phyloP scores from a whole-genome alignment of 2,329 filamentous ascomycete genomes.

The Bipolaris victoriae region DNA sequence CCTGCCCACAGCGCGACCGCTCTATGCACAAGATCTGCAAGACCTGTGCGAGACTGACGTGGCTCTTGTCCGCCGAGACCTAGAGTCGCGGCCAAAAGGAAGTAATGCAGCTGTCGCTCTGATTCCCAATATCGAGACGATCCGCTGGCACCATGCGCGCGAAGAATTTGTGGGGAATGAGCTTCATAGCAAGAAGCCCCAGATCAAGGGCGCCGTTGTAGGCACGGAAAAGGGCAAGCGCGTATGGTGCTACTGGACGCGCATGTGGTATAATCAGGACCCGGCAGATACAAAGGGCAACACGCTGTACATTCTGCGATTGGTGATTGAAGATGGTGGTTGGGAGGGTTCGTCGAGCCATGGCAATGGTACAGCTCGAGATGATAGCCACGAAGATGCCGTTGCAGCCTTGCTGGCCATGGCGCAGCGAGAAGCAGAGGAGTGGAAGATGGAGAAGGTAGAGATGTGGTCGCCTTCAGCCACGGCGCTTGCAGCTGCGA shows the following conservation, averaged over 20 bases:
- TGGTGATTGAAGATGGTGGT: constrained; percentile 67
- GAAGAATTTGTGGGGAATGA: constrained; percentile 77
- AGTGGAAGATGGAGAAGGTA: constrained; percentile 73
- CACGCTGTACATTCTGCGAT: constrained; percentile 70
- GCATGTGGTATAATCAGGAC: constrained; percentile 66
- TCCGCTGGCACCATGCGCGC: constrained; percentile 79
- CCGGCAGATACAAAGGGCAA: constrained; percentile 64
- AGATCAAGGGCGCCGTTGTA: constrained; percentile 73
- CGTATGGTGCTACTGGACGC: constrained; percentile 77
- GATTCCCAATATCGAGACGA: constrained; percentile 69
- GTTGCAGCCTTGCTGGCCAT: constrained; percentile 69
- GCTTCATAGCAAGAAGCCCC: constrained; percentile 64
- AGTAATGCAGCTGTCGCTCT: constrained; percentile 67
- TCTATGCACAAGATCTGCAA: constrained; percentile 67
- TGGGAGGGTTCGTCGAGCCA: constrained; percentile 32
- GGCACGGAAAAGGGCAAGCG: constrained; percentile 57
- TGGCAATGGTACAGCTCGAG: constrained; percentile 19
- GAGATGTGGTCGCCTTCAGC: constrained; percentile 83
- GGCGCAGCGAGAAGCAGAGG: constrained; percentile 72
- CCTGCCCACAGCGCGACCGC: constrained; percentile 44
- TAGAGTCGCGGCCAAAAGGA: constrained; percentile 52
- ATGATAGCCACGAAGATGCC: constrained; percentile 41
- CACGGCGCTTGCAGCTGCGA: constrained; percentile 51
- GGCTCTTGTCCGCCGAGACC: constrained; percentile 60
- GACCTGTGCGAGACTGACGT: constrained; percentile 70